These are phyloP conservation scores for Entamoeba dispar DNA, from an alignment of 208 protist species.

Conservation along the genomic window DNA sequence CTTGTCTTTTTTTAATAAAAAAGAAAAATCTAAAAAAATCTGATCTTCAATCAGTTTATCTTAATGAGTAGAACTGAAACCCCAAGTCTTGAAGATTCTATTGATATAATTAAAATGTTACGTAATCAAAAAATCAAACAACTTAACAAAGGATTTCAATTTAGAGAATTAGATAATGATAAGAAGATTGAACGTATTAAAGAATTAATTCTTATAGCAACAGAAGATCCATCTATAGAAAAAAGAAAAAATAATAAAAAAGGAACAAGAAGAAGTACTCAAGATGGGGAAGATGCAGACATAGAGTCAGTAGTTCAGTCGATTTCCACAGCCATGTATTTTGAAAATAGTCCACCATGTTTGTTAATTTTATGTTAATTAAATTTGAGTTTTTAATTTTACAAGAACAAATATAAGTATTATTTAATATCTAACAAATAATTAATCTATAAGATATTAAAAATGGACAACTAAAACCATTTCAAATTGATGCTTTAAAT, in stretches of 20 bases:
- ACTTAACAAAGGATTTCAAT: neutral
- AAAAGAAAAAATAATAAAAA: neutral
- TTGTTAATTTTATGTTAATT: neutral
- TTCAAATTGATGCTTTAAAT: neutral
- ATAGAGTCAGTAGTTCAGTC: neutral
- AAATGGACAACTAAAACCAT: neutral
- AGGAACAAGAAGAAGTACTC: neutral
- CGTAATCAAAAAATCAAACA: neutral
- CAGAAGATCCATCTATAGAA: neutral
- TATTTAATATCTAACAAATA: no score
- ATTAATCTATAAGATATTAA: neutral
- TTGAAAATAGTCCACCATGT: neutral
- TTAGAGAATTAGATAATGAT: neutral
- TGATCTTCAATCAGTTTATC: no score
- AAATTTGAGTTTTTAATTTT: neutral
- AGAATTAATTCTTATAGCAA: neutral
- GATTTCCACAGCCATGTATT: neutral
- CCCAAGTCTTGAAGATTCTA: neutral
- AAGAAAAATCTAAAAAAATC: no score
- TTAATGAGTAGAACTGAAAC: neutral
- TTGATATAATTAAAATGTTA: neutral
- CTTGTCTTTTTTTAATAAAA: no score
- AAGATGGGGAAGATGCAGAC: neutral
- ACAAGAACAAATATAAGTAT: no score
- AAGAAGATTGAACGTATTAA: neutral